phyloP scores from a whole-genome alignment of 2,329 filamentous ascomycete genomes.

The Xylaria sp. region DNA sequence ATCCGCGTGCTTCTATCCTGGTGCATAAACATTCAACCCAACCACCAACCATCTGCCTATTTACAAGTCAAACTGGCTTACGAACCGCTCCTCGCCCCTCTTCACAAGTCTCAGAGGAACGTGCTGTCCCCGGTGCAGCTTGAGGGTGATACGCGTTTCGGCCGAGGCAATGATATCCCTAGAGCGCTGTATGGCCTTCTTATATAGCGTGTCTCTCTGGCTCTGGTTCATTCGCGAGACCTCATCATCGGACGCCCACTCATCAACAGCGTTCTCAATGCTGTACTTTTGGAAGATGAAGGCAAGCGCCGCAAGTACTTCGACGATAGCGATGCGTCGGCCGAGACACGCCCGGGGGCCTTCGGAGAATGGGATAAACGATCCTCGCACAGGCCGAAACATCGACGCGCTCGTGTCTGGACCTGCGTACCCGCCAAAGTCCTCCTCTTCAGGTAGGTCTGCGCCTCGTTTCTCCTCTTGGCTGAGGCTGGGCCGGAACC shows the following conservation, averaged over 20 bases:
- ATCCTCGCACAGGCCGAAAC: constrained; percentile 62
- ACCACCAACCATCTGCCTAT: background rate
- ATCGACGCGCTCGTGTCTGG: constrained; percentile 65
- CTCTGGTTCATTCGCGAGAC: constrained; percentile 53
- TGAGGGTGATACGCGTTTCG: constrained; percentile 70
- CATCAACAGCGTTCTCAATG: constrained; percentile 71
- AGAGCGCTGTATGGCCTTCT: constrained; percentile 62
- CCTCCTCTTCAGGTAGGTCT: constrained; percentile 44
- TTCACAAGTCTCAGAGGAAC: constrained; percentile 72
- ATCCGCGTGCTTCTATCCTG: background rate
- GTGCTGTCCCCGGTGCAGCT: constrained; percentile 61
- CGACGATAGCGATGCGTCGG: constrained; percentile 62
- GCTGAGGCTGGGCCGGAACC: constrained; percentile 49
- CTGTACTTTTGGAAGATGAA: constrained; percentile 65
- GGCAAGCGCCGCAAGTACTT: constrained; percentile 60
- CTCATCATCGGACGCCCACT: constrained; percentile 59
- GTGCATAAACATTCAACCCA: background rate
- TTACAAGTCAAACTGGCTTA: constrained; percentile 40
- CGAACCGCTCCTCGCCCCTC: constrained; percentile 72
- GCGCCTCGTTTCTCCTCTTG: constrained; percentile 22
- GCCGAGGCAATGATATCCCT: constrained; percentile 58
- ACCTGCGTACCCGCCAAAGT: constrained; percentile 62
- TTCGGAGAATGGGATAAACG: constrained; percentile 63
- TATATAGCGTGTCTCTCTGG: constrained; percentile 60
- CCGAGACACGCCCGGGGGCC: constrained; percentile 63